These are phyloP conservation scores for Flaveria bidentis DNA, from an alignment of 129 eudicot genomes.

Conservation along the genomic window DNA sequence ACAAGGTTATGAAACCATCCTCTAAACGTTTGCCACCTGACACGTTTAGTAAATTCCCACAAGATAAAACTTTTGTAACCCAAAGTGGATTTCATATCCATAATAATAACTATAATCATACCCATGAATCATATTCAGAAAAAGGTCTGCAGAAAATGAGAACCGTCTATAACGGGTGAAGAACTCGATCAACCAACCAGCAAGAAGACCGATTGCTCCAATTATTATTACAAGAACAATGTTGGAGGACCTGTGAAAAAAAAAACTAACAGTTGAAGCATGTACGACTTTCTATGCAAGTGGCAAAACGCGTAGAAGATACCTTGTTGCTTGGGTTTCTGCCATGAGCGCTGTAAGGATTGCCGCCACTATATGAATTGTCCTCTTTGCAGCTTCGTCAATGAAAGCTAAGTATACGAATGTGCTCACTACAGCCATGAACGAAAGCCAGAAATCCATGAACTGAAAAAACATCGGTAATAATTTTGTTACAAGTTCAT, in stretches of 20 bases:
- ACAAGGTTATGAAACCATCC: slow-evolving; percentile 44
- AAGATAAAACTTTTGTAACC: slow-evolving; percentile 7
- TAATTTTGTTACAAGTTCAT: background rate
- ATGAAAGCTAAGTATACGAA: slow-evolving; percentile 73
- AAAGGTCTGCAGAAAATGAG: slow-evolving; percentile 41
- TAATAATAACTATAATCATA: slow-evolving; percentile 13
- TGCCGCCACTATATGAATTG: slow-evolving; percentile 72
- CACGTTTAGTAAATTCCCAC: background rate
- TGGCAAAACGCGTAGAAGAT: slow-evolving; percentile 19
- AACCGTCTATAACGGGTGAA: slow-evolving; percentile 40
- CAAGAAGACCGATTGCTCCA: slow-evolving; percentile 61
- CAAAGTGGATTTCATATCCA: background rate
- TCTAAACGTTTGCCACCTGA: slow-evolving; percentile 59
- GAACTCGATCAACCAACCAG: slow-evolving; percentile 78
- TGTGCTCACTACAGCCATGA: slow-evolving; percentile 94
- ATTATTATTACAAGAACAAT: slow-evolving; percentile 61
- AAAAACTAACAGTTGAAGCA: background rate
- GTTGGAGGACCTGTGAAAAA: slow-evolving; percentile 59
- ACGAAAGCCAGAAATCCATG: slow-evolving; percentile 95
- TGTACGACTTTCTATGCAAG: background rate
- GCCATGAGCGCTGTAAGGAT: slow-evolving; percentile 89
- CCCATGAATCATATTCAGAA: slow-evolving; percentile 48
- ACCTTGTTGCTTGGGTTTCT: slow-evolving; percentile 75
- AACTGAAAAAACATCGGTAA: slow-evolving; percentile 43
- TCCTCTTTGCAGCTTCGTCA: slow-evolving; percentile 68